Percentiles rank a stretch among this genome's conserved stretches.
Conservation (phyloP, 192 early-diverging fungal species). For the Rhizoclosmatium sp. region DNA sequence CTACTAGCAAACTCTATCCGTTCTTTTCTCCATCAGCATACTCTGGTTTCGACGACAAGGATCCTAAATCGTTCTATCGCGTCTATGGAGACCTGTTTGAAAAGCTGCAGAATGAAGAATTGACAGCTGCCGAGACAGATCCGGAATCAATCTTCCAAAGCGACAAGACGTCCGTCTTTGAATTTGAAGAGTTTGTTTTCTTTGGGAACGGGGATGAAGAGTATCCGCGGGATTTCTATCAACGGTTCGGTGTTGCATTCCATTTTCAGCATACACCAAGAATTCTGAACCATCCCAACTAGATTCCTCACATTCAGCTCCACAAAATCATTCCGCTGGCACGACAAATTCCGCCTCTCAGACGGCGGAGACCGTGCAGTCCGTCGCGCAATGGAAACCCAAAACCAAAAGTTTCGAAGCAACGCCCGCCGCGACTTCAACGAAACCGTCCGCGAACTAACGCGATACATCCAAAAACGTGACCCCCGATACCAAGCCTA, state of each 20-base stretch:
- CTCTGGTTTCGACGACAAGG: conserved; percentile 73
- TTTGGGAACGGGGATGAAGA: conserved; percentile 72
- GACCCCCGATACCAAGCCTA: conserved; percentile 88
- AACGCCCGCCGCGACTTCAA: conserved; percentile 61
- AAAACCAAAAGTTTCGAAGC: conserved; percentile 87
- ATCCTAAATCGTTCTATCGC: conserved; percentile 76
- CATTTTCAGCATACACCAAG: conserved; percentile 16
- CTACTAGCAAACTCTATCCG: conserved; percentile 76
- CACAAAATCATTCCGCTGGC: conserved; percentile 92
- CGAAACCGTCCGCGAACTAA: conserved; percentile 67
- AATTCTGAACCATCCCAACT: neutral
- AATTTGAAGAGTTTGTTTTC: conserved; percentile 71
- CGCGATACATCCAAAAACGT: conserved; percentile 80
- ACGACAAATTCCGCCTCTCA: conserved; percentile 83
- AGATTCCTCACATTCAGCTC: conserved; percentile 84
- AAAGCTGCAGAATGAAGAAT: conserved; percentile 83
- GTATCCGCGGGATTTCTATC: conserved; percentile 57
- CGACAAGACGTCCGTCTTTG: conserved; percentile 54
- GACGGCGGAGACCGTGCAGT: conserved; percentile 85
- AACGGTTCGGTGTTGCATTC: conserved; percentile 25
- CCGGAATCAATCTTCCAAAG: conserved; percentile 39
- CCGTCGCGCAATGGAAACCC: conserved; percentile 87
- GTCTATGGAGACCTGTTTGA: conserved; percentile 83
- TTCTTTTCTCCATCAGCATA: conserved; percentile 81
- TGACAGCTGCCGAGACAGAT: conserved; percentile 56